Percentiles rank a stretch among this genome's conserved stretches.
Evolutionary conservation across 2,329 filamentous ascomycete genomes (phyloP).

Genomic region (Mycosphaerelloides madeirae): DNA sequence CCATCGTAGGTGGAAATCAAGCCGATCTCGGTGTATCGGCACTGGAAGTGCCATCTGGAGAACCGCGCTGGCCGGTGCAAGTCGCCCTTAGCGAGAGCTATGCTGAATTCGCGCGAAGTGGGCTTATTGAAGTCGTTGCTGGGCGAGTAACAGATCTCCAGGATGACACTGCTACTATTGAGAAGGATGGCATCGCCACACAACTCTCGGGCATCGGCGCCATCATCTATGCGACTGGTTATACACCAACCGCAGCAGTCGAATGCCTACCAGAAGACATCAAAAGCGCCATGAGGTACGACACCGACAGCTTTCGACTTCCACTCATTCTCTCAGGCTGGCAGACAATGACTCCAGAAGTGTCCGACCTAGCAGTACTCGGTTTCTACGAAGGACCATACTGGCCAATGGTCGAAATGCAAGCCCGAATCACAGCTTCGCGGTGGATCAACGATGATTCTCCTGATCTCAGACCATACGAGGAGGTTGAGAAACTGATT

Average conservation of each 20-base stretch:
- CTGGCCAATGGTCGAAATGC: constrained; percentile 86
- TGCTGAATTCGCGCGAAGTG: constrained; percentile 65
- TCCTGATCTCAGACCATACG: constrained; percentile 13
- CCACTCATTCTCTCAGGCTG: constrained; percentile 60
- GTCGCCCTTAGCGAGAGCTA: constrained; percentile 69
- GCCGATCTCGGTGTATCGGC: constrained; percentile 29
- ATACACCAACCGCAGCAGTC: constrained; percentile 59
- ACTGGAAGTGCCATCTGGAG: constrained; percentile 16
- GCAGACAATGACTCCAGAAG: constrained; percentile 40
- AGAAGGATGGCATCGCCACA: constrained; percentile 2
- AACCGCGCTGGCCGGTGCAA: constrained; percentile 29
- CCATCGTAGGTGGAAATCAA: constrained; percentile 45
- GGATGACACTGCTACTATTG: constrained; percentile 7
- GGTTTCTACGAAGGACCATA: constrained; percentile 81
- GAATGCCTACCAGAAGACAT: constrained; percentile 58
- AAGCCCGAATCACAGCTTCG: constrained; percentile 63
- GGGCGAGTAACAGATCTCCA: constrained; percentile 33
- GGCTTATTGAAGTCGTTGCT: constrained; percentile 39
- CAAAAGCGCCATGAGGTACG: constrained; percentile 55
- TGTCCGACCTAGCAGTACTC: constrained; percentile 69
- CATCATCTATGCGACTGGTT: constrained; percentile 72
- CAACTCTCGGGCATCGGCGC: constrained; percentile 56
- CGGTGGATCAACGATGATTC: constrained; percentile 51
- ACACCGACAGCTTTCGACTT: constrained; percentile 50
- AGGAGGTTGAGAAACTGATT: constrained; percentile 46